These are phyloP conservation scores for Paxillus ammoniavirescens DNA, from an alignment of 768 basidiomycete species.

Conservation along the genomic window DNA sequence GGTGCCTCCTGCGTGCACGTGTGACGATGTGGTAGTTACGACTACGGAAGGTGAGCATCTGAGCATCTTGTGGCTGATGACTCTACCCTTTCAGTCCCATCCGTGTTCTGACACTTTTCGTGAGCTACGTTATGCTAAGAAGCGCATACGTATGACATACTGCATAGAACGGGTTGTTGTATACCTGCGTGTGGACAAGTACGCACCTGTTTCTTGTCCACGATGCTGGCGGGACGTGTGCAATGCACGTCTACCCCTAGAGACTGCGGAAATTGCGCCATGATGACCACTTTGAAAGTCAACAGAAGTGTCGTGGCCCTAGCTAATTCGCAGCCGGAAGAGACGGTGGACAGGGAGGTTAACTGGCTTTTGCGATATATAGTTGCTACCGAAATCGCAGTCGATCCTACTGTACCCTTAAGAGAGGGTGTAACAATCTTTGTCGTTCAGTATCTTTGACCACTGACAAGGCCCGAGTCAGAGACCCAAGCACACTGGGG, in stretches of 20 bases:
- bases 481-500: conserved; percentile 62
- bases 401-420: conserved; percentile 95
- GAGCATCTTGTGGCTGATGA: conserved; percentile 33
- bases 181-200: neutral
- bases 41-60: conserved; percentile 49
- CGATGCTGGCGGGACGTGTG: conserved; percentile 92
- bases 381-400: conserved; percentile 94
- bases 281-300: conserved; percentile 71
- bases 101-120: conserved; percentile 62
- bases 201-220: conserved; percentile 90
- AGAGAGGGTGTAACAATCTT: conserved; percentile 87
- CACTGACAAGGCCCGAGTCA: conserved; percentile 89
- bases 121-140: neutral
- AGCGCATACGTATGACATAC: conserved; percentile 58
- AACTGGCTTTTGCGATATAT: conserved; percentile 89
- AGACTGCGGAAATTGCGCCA: conserved; percentile 77
- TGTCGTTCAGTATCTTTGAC: conserved; percentile 88
- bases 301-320: conserved; percentile 73
- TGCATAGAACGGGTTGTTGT: conserved; percentile 21
- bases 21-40: conserved; percentile 49
- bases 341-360: conserved; percentile 10
- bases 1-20: conserved; percentile 35
- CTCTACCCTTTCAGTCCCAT: conserved; percentile 14
- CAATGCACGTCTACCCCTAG: conserved; percentile 87
- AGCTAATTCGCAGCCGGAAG: neutral